Conservation (phyloP, 2,329 filamentous ascomycete genomes). For the Fusarium nisikadoi region DNA sequence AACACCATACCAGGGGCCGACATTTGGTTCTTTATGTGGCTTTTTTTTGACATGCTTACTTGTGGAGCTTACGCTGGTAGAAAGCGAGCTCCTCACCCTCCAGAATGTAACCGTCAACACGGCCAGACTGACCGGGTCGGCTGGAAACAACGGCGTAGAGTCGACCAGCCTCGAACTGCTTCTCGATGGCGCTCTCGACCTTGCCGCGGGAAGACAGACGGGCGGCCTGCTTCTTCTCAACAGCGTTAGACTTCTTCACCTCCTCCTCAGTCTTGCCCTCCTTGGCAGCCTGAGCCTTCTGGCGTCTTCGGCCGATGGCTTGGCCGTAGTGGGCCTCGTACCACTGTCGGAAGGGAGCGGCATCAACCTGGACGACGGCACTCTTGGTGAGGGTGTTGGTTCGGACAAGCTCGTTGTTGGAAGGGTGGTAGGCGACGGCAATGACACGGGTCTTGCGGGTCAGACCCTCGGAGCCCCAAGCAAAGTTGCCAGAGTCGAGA, state of each 20-base stretch:
- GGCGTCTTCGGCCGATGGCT: slow-evolving; percentile 87
- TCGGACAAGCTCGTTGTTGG: slow-evolving; percentile 99
- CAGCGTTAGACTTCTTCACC: slow-evolving; percentile 92
- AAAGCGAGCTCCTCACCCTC: slow-evolving; percentile 99
- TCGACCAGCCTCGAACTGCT: slow-evolving; percentile 99
- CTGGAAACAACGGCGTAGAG: slow-evolving; percentile 93
- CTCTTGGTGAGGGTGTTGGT: slow-evolving; percentile 99
- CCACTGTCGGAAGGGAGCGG: slow-evolving; percentile 99
- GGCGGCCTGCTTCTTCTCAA: slow-evolving; percentile 95
- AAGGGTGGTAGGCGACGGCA: slow-evolving; percentile 97
- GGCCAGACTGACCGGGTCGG: slow-evolving; percentile 95
- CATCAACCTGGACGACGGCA: slow-evolving; percentile 98
- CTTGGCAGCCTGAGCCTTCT: slow-evolving; percentile 76
- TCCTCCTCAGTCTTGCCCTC: slow-evolving; percentile 73
- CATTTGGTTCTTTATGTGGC: slow-evolving; percentile 36
- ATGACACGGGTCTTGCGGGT: slow-evolving; percentile 99
- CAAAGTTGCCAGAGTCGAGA: slow-evolving; percentile 99
- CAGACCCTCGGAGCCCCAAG: slow-evolving; percentile 97
- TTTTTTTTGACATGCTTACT: slow-evolving; percentile 69
- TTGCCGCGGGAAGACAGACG: slow-evolving; percentile 87
- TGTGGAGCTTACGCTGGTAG: slow-evolving; percentile 99
- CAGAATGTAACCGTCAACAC: slow-evolving; percentile 96
- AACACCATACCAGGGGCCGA: slow-evolving; percentile 52
- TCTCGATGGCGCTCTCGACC: slow-evolving; percentile 92
- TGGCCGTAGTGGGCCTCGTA: slow-evolving; percentile 99